Conservation (phyloP, 257 asterid genomes). For the Orobanche coerulescens region DNA sequence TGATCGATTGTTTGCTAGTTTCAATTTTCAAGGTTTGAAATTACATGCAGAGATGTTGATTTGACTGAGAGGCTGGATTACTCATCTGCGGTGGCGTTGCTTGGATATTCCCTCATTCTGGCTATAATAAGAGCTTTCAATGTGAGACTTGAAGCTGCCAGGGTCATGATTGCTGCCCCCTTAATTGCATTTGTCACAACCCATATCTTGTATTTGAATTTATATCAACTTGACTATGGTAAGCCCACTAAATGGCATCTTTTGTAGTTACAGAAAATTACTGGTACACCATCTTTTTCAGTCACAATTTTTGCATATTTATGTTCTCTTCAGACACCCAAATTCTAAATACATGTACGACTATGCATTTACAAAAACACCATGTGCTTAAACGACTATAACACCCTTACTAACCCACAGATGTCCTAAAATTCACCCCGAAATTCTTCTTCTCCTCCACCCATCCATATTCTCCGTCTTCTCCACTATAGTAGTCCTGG, state of each 20-base stretch:
- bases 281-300: neutral
- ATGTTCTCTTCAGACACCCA: no score
- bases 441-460: no score
- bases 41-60: conserved; percentile 60
- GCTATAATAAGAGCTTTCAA: conserved; percentile 58
- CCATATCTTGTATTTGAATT: conserved; percentile 68
- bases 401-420: no score
- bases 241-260: conserved; percentile 19
- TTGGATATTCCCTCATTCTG: conserved; percentile 65
- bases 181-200: conserved; percentile 60
- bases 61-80: conserved; percentile 77
- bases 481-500: no score
- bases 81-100: conserved; percentile 66
- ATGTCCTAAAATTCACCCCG: no score
- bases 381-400: no score
- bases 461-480: no score
- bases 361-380: no score
- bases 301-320: neutral
- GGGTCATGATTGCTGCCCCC: conserved; percentile 92
- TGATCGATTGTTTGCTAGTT: neutral
- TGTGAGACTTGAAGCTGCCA: conserved; percentile 61
- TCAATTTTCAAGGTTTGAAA: conserved; percentile 17
- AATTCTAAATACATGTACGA: no score
- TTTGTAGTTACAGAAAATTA: neutral
- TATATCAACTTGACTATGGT: conserved; percentile 60